phyloP scores from a whole-genome alignment of 164 flowering plant species.

The Stephania japonica region DNA sequence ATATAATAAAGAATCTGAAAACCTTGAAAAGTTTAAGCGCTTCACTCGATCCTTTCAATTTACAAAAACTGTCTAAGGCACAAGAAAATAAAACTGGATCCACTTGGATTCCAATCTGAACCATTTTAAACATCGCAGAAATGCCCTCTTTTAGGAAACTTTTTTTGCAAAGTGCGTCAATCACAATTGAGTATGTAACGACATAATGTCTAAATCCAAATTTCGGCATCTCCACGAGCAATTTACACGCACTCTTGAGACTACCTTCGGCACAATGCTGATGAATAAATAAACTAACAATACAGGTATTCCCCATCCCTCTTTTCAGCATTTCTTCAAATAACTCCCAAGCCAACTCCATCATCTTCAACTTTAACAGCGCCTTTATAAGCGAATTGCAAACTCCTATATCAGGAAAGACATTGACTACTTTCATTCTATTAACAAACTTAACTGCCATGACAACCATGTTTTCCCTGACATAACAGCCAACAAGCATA shows the following conservation, averaged over 20 bases:
- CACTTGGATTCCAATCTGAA: slow-evolving; percentile 23
- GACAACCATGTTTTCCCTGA: slow-evolving; percentile 27
- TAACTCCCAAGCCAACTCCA: slow-evolving; percentile 40
- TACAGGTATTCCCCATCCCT: slow-evolving; percentile 23
- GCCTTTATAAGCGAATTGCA: slow-evolving; percentile 31
- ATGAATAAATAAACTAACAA: slow-evolving; percentile 32
- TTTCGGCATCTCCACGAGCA: slow-evolving; percentile 33
- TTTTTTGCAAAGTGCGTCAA: slow-evolving; percentile 36
- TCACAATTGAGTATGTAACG: slow-evolving; percentile 36
- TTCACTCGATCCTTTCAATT: slow-evolving; percentile 24
- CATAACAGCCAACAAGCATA: slow-evolving; percentile 37
- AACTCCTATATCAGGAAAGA: slow-evolving; percentile 32
- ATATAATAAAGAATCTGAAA: slow-evolving; percentile 20
- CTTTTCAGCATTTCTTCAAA: slow-evolving; percentile 28
- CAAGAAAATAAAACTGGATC: slow-evolving; percentile 37
- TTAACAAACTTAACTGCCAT: slow-evolving; percentile 25
- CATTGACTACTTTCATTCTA: slow-evolving; percentile 23
- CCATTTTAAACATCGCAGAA: slow-evolving; percentile 35
- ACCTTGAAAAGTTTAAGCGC: slow-evolving; percentile 27
- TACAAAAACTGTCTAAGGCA: slow-evolving; percentile 41
- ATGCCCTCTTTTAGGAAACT: slow-evolving; percentile 35
- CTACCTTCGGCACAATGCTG: slow-evolving; percentile 32
- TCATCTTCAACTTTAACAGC: slow-evolving; percentile 21
- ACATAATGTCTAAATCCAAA: slow-evolving; percentile 38
- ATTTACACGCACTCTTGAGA: slow-evolving; percentile 30